phyloP scores from a whole-genome alignment of 768 basidiomycete species.

The Suillus alpinus region DNA sequence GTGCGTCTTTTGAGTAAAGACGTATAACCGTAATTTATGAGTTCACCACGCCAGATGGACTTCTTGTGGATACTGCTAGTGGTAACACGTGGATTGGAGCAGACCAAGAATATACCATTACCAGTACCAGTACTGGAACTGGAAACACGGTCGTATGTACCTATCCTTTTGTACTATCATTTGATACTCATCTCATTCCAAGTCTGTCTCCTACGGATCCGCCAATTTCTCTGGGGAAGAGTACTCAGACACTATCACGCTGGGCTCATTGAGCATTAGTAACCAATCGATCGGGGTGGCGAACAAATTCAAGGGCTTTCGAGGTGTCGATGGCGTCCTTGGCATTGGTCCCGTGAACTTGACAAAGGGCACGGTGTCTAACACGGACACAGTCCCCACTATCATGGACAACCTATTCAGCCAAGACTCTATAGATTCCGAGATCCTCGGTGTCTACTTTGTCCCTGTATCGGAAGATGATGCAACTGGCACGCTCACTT shows the following conservation, averaged over 20 bases:
- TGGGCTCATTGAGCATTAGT: slow-evolving; percentile 13
- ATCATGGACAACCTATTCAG: slow-evolving; percentile 34
- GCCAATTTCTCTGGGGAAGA: slow-evolving; percentile 18
- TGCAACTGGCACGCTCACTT: slow-evolving; percentile 36
- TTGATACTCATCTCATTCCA: neutral
- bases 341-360: slow-evolving; percentile 2
- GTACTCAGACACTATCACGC: slow-evolving; percentile 14
- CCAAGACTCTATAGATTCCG: slow-evolving; percentile 23
- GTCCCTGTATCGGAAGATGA: slow-evolving; percentile 22
- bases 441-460: slow-evolving; percentile 31
- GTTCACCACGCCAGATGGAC: slow-evolving; percentile 9
- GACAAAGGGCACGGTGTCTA: slow-evolving; percentile 6
- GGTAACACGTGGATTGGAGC: slow-evolving; percentile 21
- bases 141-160: slow-evolving; percentile 6
- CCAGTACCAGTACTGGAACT: slow-evolving; percentile 2
- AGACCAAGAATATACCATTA: slow-evolving; percentile 5
- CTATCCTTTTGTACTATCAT: neutral
- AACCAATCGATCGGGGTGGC: slow-evolving; percentile 35
- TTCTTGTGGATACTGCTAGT: slow-evolving; percentile 20
- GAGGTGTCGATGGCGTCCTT: slow-evolving; percentile 34
- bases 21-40: neutral
- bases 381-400: slow-evolving; percentile 11
- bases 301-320: slow-evolving; percentile 19
- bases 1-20: slow-evolving; percentile 11
- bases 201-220: slow-evolving; percentile 21